phyloP scores from a whole-genome alignment of 2,329 filamentous ascomycete species.

The Cercospora beticola region DNA sequence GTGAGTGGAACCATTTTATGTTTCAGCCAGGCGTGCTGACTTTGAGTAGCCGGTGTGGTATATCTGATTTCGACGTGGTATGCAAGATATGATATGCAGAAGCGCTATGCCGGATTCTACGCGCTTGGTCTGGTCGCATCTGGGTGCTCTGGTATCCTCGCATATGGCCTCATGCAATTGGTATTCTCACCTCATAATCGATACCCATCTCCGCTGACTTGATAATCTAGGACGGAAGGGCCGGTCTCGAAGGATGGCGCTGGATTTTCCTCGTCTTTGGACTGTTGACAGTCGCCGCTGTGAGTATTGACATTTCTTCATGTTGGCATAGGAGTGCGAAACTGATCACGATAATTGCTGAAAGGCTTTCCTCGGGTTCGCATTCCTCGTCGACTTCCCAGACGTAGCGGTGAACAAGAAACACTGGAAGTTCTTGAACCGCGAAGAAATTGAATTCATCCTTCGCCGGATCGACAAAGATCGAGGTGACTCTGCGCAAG shows the following conservation, averaged over 20 bases:
- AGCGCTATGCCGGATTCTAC: not conserved
- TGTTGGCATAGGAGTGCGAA: no score
- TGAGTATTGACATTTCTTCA: not conserved
- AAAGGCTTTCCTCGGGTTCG: not conserved
- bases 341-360: not conserved
- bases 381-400: slow-evolving; percentile 16
- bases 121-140: not conserved
- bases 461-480: not conserved
- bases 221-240: not conserved
- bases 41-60: not conserved
- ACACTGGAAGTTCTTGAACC: not conserved
- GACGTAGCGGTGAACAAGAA: not conserved
- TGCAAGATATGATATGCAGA: not conserved
- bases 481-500: not conserved
- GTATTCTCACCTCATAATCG: not conserved
- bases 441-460: slow-evolving; percentile 10
- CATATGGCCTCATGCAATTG: not conserved
- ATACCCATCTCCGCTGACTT: not conserved
- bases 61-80: not conserved
- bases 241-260: not conserved
- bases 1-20: not conserved
- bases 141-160: not conserved
- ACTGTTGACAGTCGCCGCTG: not conserved
- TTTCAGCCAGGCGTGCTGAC: not conserved
- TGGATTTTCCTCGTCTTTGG: not conserved